These are phyloP conservation scores for Daedaleopsis nitida DNA, from an alignment of 768 basidiomycete genomes.

Conservation along the genomic window DNA sequence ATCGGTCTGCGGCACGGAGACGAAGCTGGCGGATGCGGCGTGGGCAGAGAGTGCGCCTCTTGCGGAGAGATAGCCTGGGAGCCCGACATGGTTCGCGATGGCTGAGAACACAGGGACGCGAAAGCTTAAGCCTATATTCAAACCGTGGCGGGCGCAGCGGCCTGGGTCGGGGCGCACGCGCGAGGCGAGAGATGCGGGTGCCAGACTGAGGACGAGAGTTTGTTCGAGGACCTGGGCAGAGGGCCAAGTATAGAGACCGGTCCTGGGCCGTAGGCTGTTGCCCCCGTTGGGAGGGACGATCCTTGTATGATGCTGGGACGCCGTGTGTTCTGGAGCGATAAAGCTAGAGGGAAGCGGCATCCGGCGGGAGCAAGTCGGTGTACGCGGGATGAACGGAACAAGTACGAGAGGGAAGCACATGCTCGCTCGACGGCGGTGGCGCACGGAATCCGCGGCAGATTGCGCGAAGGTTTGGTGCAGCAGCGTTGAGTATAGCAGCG, in stretches of 20 bases:
- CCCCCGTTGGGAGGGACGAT: constrained; percentile 3
- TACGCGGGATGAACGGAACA: constrained; percentile 10
- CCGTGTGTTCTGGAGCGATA: background rate
- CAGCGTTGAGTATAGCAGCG: background rate
- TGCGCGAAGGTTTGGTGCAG: constrained; percentile 2
- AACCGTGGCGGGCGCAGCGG: background rate
- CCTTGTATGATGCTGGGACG: constrained; percentile 2
- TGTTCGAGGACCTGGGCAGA: constrained; percentile 1
- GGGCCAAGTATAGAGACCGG: constrained; percentile 14
- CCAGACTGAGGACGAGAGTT: background rate
- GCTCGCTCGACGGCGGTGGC: constrained; percentile 8
- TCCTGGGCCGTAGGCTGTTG: constrained; percentile 2
- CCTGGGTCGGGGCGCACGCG: background rate
- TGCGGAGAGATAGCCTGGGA: constrained; percentile 24
- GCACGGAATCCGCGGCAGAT: constrained; percentile 10
- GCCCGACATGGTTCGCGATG: constrained; percentile 2
- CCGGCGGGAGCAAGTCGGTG: constrained; percentile 14
- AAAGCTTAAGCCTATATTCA: background rate
- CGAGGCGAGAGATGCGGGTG: background rate
- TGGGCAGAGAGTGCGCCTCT: constrained; percentile 14
- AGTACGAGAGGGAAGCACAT: constrained; percentile 4
- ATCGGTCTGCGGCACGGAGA: constrained; percentile 14
- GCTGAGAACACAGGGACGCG: background rate
- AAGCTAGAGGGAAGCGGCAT: background rate
- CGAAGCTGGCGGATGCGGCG: constrained; percentile 7